Conservation (phyloP, 495 filamentous ascomycete genomes). For the Xylaria grammica region DNA sequence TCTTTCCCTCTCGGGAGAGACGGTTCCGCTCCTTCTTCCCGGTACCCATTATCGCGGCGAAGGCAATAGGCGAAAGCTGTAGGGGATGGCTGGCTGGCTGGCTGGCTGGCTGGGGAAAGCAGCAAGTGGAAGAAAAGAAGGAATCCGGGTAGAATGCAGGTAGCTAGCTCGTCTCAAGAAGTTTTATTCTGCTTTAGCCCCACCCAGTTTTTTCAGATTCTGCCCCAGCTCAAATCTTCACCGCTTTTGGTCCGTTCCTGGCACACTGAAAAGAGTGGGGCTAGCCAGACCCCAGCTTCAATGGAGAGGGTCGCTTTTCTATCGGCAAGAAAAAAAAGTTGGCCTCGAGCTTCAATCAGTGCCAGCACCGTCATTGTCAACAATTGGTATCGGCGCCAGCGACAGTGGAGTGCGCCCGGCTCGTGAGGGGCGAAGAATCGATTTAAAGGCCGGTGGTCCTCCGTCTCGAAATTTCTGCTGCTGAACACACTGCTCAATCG, state of each 20-base stretch:
- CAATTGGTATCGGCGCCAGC: neutral
- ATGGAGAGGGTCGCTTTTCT: slow-evolving; percentile 16
- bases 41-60: slow-evolving; percentile 73
- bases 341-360: neutral
- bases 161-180: slow-evolving; percentile 13
- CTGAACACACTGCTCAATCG: too few species aligned
- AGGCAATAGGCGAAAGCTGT: slow-evolving; percentile 14
- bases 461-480: too few species aligned
- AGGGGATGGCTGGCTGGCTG: too few species aligned
- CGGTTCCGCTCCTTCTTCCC: slow-evolving; percentile 91
- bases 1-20: slow-evolving; percentile 78
- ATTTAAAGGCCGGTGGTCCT: neutral
- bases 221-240: slow-evolving; percentile 2
- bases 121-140: slow-evolving; percentile 10
- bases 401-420: neutral
- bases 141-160: too few species aligned
- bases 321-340: slow-evolving; percentile 4
- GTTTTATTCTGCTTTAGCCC: slow-evolving; percentile 21
- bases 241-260: slow-evolving; percentile 10
- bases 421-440: neutral
- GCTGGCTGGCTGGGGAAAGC: slow-evolving; percentile 23
- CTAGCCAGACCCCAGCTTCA: slow-evolving; percentile 13
- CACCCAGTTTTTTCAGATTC: slow-evolving; percentile 28
- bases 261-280: neutral
- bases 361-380: neutral